Conservation (phyloP, 495 filamentous ascomycete genomes). For the Penicillium bialowiezense region DNA sequence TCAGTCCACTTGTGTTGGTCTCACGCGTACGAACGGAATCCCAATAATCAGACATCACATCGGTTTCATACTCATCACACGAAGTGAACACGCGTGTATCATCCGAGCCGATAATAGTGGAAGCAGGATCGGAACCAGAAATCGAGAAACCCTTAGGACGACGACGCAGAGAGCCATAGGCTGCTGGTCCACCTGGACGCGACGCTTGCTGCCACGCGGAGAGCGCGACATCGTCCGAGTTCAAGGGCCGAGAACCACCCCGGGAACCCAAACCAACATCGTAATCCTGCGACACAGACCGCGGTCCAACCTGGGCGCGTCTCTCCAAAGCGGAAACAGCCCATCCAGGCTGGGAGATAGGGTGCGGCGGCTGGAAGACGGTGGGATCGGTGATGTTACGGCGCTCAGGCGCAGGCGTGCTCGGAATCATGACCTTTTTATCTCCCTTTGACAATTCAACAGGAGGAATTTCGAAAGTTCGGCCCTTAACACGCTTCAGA, state of each 20-base stretch:
- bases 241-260: conserved; percentile 20
- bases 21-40: conserved; percentile 84
- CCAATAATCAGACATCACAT: conserved; percentile 87
- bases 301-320: conserved; percentile 12
- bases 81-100: conserved; percentile 72
- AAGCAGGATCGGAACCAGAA: conserved; percentile 67
- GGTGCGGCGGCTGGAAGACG: conserved; percentile 33
- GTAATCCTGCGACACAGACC: conserved; percentile 29
- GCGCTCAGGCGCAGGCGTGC: conserved; percentile 23
- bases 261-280: conserved; percentile 16
- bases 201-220: conserved; percentile 24
- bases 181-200: conserved; percentile 8
- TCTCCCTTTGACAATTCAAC: conserved; percentile 24
- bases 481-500: conserved; percentile 33
- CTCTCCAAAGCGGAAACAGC: conserved; percentile 10
- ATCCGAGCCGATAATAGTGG: conserved; percentile 82
- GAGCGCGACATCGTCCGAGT: conserved; percentile 29
- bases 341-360: conserved; percentile 18
- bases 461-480: conserved; percentile 33
- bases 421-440: conserved; percentile 14
- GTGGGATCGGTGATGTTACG: conserved; percentile 45
- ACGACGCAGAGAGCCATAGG: conserved; percentile 31
- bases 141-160: conserved; percentile 46
- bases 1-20: conserved; percentile 56
- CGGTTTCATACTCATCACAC: conserved; percentile 81